phyloP scores from a whole-genome alignment of 257 asterid genomes.

The Fraxinus excelsior region DNA sequence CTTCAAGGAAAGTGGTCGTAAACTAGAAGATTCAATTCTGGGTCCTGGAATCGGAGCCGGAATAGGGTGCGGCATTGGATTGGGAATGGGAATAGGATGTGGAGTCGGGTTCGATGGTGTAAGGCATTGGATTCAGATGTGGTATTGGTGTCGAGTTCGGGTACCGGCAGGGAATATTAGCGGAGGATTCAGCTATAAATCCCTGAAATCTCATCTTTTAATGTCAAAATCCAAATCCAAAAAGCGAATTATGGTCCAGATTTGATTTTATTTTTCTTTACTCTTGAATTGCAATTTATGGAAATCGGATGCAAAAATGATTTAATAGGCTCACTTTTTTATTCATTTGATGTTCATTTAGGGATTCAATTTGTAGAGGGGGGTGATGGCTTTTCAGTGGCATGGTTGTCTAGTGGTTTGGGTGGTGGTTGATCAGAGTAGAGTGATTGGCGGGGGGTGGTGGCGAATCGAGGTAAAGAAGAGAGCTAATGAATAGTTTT shows the following conservation, averaged over 20 bases:
- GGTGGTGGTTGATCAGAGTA: too few species aligned
- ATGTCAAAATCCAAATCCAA: conserved; percentile 40
- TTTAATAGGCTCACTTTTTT: not conserved
- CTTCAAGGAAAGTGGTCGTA: conserved; percentile 46
- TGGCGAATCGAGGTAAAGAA: too few species aligned
- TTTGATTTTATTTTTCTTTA: conserved; percentile 1
- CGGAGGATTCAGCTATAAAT: conserved; percentile 49
- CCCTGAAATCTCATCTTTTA: conserved; percentile 40
- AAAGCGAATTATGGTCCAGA: conserved; percentile 39
- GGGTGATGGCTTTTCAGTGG: too few species aligned
- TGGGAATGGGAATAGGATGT: conserved; percentile 71
- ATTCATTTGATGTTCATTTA: too few species aligned
- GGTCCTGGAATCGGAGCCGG: conserved; percentile 90
- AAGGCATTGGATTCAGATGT: conserved; percentile 81
- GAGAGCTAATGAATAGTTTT: too few species aligned
- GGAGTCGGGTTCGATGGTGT: conserved; percentile 60
- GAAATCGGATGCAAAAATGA: not conserved
- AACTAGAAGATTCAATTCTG: conserved; percentile 42
- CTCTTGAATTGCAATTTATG: conserved; percentile 4
- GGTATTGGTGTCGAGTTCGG: conserved; percentile 83
- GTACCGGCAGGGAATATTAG: conserved; percentile 70
- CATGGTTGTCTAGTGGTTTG: too few species aligned
- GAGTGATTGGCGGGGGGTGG: too few species aligned
- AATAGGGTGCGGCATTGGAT: conserved; percentile 75
- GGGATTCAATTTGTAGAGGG: too few species aligned